Percentiles rank a stretch among this genome's conserved stretches.
phyloP scores from a whole-genome alignment of 1,284 basidiomycete species.

The Pseudozyma pruni region DNA sequence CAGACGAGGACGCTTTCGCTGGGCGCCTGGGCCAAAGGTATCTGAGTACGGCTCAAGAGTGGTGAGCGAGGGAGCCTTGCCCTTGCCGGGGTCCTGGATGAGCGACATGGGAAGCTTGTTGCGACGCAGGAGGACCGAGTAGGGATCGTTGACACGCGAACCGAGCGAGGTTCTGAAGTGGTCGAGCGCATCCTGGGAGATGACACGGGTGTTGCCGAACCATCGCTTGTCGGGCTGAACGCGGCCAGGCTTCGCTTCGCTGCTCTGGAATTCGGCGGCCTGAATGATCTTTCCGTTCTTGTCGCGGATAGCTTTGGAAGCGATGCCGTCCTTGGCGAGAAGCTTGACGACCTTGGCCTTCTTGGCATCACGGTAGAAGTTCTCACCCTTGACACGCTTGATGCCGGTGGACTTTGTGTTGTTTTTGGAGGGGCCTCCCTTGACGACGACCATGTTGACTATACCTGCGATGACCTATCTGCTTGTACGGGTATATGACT shows the following conservation, averaged over 20 bases:
- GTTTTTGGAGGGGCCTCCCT: slow-evolving; percentile 54
- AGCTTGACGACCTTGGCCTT: slow-evolving; percentile 66
- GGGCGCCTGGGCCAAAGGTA: slow-evolving; percentile 65
- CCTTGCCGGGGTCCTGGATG: slow-evolving; percentile 61
- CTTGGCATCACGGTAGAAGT: slow-evolving; percentile 68
- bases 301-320: slow-evolving; percentile 66
- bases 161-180: slow-evolving; percentile 66
- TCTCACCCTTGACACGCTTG: slow-evolving; percentile 62
- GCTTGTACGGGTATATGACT: slow-evolving; percentile 24
- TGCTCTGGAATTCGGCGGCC: slow-evolving; percentile 64
- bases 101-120: slow-evolving; percentile 68
- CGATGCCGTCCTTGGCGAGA: slow-evolving; percentile 61
- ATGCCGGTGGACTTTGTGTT: slow-evolving; percentile 53
- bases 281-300: slow-evolving; percentile 63
- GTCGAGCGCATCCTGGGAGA: slow-evolving; percentile 74
- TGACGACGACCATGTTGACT: slow-evolving; percentile 54
- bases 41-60: slow-evolving; percentile 62
- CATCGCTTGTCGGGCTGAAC: slow-evolving; percentile 67
- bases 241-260: slow-evolving; percentile 65
- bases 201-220: slow-evolving; percentile 89
- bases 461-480: slow-evolving; percentile 2
- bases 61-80: slow-evolving; percentile 62
- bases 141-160: slow-evolving; percentile 63
- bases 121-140: slow-evolving; percentile 62
- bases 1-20: slow-evolving; percentile 66